Evolutionary conservation across 257 asterid genomes (phyloP), one percentile per base, ranked within the genome.

Genomic region (Ophiorrhiza pumila): DNA sequence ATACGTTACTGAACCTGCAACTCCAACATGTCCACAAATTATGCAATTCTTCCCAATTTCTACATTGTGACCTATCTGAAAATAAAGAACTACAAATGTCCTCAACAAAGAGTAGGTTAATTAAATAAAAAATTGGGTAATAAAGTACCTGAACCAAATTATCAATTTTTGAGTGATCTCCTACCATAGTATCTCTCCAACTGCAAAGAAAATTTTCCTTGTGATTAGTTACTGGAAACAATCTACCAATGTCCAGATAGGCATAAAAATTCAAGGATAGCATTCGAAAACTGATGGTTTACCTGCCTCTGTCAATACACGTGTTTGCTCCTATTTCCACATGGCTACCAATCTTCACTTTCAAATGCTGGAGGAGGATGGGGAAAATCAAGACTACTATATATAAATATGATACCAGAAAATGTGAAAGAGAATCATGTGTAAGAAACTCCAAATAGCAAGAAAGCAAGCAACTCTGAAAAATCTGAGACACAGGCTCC

Each of bases 291-390:
- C 31, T 23, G 7, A n/a, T 17, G 37, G 39, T 71, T 84, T 73
- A 94, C 99, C 99, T 91, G 83, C 97, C 97, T 81, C 93, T 85
- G 76, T 94, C 99, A 35, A 94, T 88, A 85, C 97, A 91, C 2
- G 97, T 82, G 73, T 91, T 91, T 74, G 99, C 93, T 78, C 99
- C 99, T 22, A 94, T 87, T 77, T 91, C 97, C 65, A 94, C 97
- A 57, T 85, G 87, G 81, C 86, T 82, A 68, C 97, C 99, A 68
- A 91, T 85, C 71, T 76, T 84, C 80, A 83, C 96, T 77, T 83
- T 82, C 85, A 91, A 75, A 78, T 41, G 77, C 97, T 91, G 87
- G 68, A 80, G 50, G 71, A 11, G 47, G 46, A 27, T 34, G 42
- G 42, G 37, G 69, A 50, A 68, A 46, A 58, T 55, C 71, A 68